Evolutionary conservation across 2,329 filamentous ascomycete genomes (phyloP), one percentile per base, ranked within the genome.

Genomic region (Cercospora canescens): DNA sequence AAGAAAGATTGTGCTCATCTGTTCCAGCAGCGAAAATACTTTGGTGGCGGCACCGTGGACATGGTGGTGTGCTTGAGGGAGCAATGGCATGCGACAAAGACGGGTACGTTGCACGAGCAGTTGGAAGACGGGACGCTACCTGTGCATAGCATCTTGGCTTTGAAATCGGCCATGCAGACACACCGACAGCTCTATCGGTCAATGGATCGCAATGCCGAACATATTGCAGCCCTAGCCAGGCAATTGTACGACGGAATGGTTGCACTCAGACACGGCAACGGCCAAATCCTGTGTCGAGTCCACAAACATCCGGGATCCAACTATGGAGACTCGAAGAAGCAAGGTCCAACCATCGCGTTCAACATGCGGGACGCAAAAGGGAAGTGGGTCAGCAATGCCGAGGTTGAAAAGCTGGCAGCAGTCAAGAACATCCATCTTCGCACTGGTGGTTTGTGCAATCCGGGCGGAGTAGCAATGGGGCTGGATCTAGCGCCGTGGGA

Each of bases 21-120:
- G 55, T 75, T 78, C 45, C 81, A 86, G 34, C 82, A 83, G 48
- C 87, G 93, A 66, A 88, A 82, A 68, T 99, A 96, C 74, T 99
- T 99, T 79, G 94, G 94, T 6, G 95, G 94, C 6, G 95, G 95
- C 3, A 98, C 94, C 0, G 94, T 97, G 0, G 93, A 97, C 73
- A 91, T 94, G 85, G 93, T 97, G 0, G 84, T 93, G 1, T 74
- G 74, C 67, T 76, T 88, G n/a, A 90, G 88, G 69, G 89, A 93
- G 73, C 85, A 89, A 69, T 97, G 94, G 92, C 92, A 97, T 81
- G 90, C 88, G 1, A 85, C 86, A 41, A 97, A 96, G 76, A 68
- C 74, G n/a, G 82, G 85, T 6, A 80, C 86, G 32, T 80, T 96
- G 2, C 94, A 98, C 75, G 91, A 94, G 67, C 86, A 88, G 37